A percentile compares a stretch with the other conserved stretches of the same genome.
Evolutionary conservation across 345 rosid species (phyloP).

Genomic region (Eucalyptus victrix): DNA sequence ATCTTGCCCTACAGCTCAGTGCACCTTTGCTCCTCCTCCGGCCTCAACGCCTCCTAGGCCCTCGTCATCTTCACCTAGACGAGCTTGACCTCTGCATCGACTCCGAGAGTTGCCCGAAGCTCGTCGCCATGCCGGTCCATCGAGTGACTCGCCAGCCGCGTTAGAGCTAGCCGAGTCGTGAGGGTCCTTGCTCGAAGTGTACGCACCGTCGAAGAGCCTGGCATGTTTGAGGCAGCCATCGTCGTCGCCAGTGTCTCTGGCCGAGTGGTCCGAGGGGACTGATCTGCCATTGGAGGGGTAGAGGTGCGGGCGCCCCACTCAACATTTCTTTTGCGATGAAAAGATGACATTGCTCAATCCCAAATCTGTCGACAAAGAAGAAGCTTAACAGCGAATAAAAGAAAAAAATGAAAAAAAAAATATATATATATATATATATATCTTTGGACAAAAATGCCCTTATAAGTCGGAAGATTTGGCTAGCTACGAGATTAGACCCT

Average conservation of each 20-base stretch:
- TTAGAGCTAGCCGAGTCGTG: neutral
- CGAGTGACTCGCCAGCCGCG: neutral
- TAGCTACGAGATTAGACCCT: accelerated
- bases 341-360: too few species aligned
- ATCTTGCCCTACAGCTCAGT: constrained; percentile 29
- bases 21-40: constrained; percentile 32
- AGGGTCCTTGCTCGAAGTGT: neutral
- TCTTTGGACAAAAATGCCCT: too few species aligned
- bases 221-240: neutral
- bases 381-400: too few species aligned
- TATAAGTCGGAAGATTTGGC: too few species aligned
- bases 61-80: constrained; percentile 49
- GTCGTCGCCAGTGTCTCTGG: neutral
- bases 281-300: neutral
- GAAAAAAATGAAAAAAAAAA: too few species aligned
- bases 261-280: neutral
- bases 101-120: constrained; percentile 23
- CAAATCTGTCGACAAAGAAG: too few species aligned
- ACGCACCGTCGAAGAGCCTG: neutral
- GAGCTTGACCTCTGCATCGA: constrained; percentile 24
- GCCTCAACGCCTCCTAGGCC: constrained; percentile 35
- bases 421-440: too few species aligned
- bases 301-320: too few species aligned
- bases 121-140: constrained; percentile 2
- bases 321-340: too few species aligned